Evolutionary conservation across 805 yeast genomes (phyloP), one percentile per base, ranked within the genome.

Genomic region (Brettanomyces nanus): DNA sequence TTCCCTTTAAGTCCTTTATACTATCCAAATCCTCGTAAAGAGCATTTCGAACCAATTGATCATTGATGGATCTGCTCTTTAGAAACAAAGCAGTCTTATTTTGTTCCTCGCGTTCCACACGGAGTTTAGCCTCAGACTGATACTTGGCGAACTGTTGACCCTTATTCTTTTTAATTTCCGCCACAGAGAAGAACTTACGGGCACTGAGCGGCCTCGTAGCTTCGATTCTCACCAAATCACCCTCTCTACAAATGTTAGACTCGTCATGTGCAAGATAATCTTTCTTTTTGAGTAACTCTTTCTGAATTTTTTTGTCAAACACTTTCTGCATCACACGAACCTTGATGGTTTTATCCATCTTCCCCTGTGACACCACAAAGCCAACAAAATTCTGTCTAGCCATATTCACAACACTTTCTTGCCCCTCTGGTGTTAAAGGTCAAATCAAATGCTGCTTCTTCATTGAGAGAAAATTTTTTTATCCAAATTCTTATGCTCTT

Each of bases 261-360:
- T 90, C 96, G 59, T 90, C 98, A 59, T 90, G 98, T 14, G 87
- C 97, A 42, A 90, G 64, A 59, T 75, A 87, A 53, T 85, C 94
- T 52, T 82, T 84, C 65, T 87, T 75, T 52, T 73, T 77, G 52
- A 83, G 65, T 48, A 85, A 69, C 47, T 85, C 85, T 62, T 83
- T 84, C 57, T 83, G 82, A 45, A 85, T 73, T 43, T 69, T 64
- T 41, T 73, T 73, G 60, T 86, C 82, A 66, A 79, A 85, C 31
- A 75, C 73, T 53, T 78, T 79, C 33, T 78, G 78, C 56, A 83
- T 81, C 23, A 90, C 89, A 43, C 95, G 75, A 43, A 90, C 97
- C 65, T 87, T 89, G 45, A 90, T 87, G 41, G 97, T 90, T 66
- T 90, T 92, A 62, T 74, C 73, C 96, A 89, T 92, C 60, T 86